Base-by-base conservation (phyloP, 352 stramenopile species). In the Phytophthora melonis region DNA sequence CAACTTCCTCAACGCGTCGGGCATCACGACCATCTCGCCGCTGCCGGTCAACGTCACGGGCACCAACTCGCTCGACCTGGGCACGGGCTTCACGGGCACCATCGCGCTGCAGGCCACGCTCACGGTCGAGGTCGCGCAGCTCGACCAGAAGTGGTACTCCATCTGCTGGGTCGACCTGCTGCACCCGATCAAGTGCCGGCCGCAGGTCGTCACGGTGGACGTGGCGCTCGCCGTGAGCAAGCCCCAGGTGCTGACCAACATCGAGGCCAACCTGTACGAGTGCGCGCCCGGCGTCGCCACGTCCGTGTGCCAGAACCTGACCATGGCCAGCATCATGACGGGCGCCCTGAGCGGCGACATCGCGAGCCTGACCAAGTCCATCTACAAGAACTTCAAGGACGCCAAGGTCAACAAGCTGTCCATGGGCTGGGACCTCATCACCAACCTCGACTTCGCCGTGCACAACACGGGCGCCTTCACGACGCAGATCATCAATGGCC, bases 131-230 rank as follows among this genome's bases (percentile, higher is more conserved):
- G 81, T 91, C 62, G 72, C 79, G 59, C 82, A 89, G 79, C 74
- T 80, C 30, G 63, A 91, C 70, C 75, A 87, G 66, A 83, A 85
- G 63, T 92, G 85, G 83, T 91, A 82, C 66, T 75, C 87, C 61
- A 73, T 91, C 56, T 90, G 83, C 80, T 89, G 80, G 78, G 81
- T 82, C 54, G 72, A 89, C 72, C 53, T 84, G 45, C 65, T 91
- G 54, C 73, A 90, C 70, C 82, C 82, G 27, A 72, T 72, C 23
- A 70, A 75, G 45, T 92, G 85, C 63, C 58, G 63, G 32, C 75
- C 85, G 14, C 54, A 78, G 43, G 72, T 68, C 6, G 54, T 91
- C 25, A 76, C 67, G 32, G 69, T 90, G 19, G 70, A 84, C 21
- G 66, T 90, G 30, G 68, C 62, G 19, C 59, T 91, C 41, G 66